Evolutionary conservation across 495 filamentous ascomycete species (phyloP).

Genomic region (Annulohypoxylon nitens): DNA sequence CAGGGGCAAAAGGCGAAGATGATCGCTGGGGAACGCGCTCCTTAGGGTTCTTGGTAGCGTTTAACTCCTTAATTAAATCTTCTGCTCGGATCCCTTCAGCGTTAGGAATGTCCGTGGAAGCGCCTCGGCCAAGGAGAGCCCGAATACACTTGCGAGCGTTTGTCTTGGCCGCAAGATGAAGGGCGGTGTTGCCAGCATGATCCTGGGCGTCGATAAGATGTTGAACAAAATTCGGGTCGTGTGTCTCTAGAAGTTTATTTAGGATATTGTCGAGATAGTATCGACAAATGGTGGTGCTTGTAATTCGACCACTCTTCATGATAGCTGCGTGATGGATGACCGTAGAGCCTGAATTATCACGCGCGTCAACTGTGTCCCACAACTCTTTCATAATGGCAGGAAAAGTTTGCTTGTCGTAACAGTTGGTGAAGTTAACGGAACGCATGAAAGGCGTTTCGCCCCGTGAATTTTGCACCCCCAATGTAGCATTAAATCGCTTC

Average conservation of each 20-base stretch:
- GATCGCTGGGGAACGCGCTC: conserved; percentile 65
- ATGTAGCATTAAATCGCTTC: conserved; percentile 77
- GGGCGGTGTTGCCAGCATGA: conserved; percentile 85
- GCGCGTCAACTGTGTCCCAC: conserved; percentile 76
- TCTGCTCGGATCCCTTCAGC: conserved; percentile 81
- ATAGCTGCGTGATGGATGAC: conserved; percentile 93
- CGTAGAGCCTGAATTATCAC: conserved; percentile 82
- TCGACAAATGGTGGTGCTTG: conserved; percentile 83
- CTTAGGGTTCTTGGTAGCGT: conserved; percentile 61
- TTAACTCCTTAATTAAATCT: conserved; percentile 74
- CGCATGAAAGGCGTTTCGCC: conserved; percentile 96
- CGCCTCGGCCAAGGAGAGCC: conserved; percentile 77
- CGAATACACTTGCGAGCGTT: conserved; percentile 80
- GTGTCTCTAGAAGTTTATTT: conserved; percentile 79
- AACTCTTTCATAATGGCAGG: conserved; percentile 83
- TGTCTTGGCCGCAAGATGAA: conserved; percentile 86
- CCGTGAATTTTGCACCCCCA: conserved; percentile 75
- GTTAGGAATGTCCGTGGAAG: conserved; percentile 83
- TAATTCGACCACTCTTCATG: conserved; percentile 77
- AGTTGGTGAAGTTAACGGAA: conserved; percentile 95
- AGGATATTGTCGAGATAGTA: conserved; percentile 95
- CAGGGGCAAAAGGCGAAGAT: conserved; percentile 73
- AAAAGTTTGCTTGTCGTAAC: conserved; percentile 90
- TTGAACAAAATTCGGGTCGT: conserved; percentile 75
- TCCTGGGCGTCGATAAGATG: conserved; percentile 80